Conservation (phyloP, 371 early-diverging fungal species). For the Dinochytrium kinnereticum region DNA sequence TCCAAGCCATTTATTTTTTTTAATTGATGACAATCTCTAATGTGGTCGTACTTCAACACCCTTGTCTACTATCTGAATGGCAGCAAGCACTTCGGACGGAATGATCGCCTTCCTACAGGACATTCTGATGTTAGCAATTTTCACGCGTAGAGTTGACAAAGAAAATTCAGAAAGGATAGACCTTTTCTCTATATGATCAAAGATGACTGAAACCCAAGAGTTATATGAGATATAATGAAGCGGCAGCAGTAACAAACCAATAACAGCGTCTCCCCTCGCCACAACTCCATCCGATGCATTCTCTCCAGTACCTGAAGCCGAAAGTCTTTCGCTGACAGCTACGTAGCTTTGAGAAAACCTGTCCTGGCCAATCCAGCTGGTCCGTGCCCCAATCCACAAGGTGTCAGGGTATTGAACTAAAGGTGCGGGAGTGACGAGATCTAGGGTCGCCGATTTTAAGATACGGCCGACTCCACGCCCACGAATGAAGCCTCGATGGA, state of each 20-base stretch:
- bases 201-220: neutral
- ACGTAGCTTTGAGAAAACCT: slow-evolving; percentile 6
- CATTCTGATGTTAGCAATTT: neutral
- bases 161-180: neutral
- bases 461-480: slow-evolving; percentile 33
- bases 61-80: neutral
- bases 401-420: slow-evolving; percentile 5
- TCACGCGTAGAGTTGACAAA: neutral
- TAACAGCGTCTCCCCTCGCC: slow-evolving; percentile 9
- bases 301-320: neutral
- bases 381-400: neutral
- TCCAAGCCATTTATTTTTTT: neutral
- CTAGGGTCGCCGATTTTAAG: slow-evolving; percentile 16
- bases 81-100: slow-evolving; percentile 1
- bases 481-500: slow-evolving; percentile 25
- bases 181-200: slow-evolving; percentile 12
- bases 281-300: neutral
- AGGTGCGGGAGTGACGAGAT: neutral
- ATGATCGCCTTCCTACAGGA: slow-evolving; percentile 4
- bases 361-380: slow-evolving; percentile 3
- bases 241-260: neutral
- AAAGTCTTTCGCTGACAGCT: neutral
- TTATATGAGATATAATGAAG: neutral
- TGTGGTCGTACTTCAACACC: neutral
- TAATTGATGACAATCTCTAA: neutral